Evolutionary conservation across 352 stramenopile genomes (phyloP).

Genomic region (Bremia lactucae): DNA sequence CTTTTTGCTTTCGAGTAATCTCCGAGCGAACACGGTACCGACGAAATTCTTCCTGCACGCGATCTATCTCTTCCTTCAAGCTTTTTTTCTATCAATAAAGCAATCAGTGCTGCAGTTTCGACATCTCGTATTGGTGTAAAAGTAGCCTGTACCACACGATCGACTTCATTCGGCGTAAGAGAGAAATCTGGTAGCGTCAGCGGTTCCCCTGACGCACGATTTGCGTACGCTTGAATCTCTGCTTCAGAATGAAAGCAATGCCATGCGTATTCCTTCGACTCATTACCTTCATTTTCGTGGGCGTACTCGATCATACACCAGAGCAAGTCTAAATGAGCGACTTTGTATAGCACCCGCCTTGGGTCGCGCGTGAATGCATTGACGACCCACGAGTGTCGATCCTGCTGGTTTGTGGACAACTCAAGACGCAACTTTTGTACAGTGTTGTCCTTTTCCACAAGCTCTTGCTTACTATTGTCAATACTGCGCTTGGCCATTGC

Average conservation of each 20-base stretch:
- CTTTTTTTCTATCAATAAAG: constrained; percentile 50
- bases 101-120: neutral
- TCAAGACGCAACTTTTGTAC: constrained; percentile 43
- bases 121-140: too few relatives aligned
- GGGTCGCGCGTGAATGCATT: constrained; percentile 43
- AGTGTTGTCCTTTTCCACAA: constrained; percentile 48
- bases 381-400: constrained; percentile 37
- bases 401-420: constrained; percentile 28
- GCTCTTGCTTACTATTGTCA: constrained; percentile 80
- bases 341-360: constrained; percentile 53
- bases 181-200: constrained; percentile 51
- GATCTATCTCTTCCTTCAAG: constrained; percentile 72
- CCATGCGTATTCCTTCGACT: constrained; percentile 58
- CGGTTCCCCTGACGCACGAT: constrained; percentile 46
- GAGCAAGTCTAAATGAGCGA: constrained; percentile 40
- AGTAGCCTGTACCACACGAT: constrained; percentile 44
- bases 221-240: constrained; percentile 52
- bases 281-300: constrained; percentile 55
- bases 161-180: constrained; percentile 60
- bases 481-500: constrained; percentile 85
- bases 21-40: constrained; percentile 79
- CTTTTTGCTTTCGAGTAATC: constrained; percentile 85
- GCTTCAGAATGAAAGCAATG: constrained; percentile 52
- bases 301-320: constrained; percentile 83
- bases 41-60: constrained; percentile 81